These are phyloP conservation scores for Cryphonectria japonica DNA, from an alignment of 2,329 filamentous ascomycete species.

Conservation along the genomic window DNA sequence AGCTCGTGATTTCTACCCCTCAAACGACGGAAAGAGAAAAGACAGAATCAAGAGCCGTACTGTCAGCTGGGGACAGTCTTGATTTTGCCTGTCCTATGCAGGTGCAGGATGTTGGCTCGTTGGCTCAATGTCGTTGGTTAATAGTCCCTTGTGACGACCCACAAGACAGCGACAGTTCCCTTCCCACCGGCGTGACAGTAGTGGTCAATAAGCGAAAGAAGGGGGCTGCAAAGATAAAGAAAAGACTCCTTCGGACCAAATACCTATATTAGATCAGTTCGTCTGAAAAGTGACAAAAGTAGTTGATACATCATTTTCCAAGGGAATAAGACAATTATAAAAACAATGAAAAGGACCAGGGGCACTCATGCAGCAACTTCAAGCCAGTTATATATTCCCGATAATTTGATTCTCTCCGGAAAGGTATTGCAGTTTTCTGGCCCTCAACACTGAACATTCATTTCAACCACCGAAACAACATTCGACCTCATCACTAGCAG, in stretches of 20 bases:
- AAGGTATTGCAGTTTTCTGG: neutral
- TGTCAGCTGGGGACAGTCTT: neutral
- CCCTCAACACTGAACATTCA: neutral
- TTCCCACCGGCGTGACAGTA: neutral
- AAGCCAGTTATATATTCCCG: neutral
- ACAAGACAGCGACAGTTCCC: neutral
- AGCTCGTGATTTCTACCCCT: neutral
- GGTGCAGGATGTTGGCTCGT: neutral
- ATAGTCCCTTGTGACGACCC: slow-evolving; percentile 1
- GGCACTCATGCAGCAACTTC: neutral
- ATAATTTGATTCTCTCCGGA: neutral
- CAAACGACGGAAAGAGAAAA: neutral
- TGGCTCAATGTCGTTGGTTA: neutral
- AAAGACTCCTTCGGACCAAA: neutral
- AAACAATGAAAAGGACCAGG: neutral
- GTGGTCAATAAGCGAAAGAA: neutral
- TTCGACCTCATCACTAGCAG: neutral
- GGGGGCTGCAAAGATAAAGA: neutral
- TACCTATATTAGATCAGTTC: neutral
- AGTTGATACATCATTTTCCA: neutral
- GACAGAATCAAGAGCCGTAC: neutral
- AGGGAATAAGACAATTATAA: neutral
- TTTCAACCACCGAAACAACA: neutral
- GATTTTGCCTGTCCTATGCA: neutral
- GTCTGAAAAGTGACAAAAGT: neutral